Evolutionary conservation across 2,329 filamentous ascomycete genomes (phyloP).

Genomic region (Colletotrichum spinosum): DNA sequence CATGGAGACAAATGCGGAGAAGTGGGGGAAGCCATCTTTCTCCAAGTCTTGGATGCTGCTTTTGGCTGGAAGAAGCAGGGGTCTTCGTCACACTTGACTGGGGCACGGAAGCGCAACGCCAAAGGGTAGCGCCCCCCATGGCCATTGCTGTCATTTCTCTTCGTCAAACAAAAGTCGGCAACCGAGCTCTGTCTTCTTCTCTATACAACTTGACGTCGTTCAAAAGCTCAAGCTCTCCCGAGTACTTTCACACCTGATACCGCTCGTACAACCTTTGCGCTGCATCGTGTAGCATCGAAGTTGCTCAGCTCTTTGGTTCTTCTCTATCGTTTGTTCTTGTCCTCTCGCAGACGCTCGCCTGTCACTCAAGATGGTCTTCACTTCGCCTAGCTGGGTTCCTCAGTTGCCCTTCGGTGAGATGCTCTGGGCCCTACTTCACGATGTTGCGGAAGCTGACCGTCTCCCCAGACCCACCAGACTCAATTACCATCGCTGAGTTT

Average conservation of each 20-base stretch:
- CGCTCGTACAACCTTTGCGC: constrained; percentile 5
- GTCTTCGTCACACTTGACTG: constrained; percentile 18
- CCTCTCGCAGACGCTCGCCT: neutral
- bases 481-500: constrained; percentile 80
- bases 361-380: constrained; percentile 62
- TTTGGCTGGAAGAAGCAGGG: constrained; percentile 21
- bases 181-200: constrained; percentile 12
- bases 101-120: constrained; percentile 29
- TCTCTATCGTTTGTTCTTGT: neutral
- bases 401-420: constrained; percentile 65
- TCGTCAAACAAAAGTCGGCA: constrained; percentile 11
- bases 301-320: neutral
- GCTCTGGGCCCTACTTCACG: constrained; percentile 8
- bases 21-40: constrained; percentile 31
- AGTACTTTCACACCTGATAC: neutral
- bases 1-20: constrained; percentile 36
- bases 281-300: constrained; percentile 2
- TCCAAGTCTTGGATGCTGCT: constrained; percentile 29
- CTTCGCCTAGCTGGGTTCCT: constrained; percentile 71
- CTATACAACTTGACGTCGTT: constrained; percentile 16
- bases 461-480: constrained; percentile 72
- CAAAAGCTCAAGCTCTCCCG: constrained; percentile 26
- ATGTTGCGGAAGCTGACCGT: constrained; percentile 18
- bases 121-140: constrained; percentile 12
- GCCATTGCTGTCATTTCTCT: constrained; percentile 19